Base-by-base conservation (phyloP, 495 filamentous ascomycete species). In the Parachaetomium inaequale region DNA sequence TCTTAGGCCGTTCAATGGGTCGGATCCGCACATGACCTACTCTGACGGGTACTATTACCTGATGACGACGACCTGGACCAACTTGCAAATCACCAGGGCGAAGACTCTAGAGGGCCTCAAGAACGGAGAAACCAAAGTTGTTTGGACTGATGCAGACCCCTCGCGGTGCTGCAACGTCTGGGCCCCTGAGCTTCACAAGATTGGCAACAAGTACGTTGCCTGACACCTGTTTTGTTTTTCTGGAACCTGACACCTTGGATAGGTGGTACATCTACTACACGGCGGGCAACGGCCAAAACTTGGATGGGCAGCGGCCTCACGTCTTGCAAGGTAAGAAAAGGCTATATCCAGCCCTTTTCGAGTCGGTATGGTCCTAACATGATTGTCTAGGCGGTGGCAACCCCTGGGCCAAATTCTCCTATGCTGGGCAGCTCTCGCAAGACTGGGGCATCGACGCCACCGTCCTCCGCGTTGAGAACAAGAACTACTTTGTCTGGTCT, bases 371-470 rank as follows among this genome's bases (percentile, higher is more conserved):
- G 12, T 1, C 7, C 55, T 58, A 7, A 43, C 17, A 14, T 7
- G 42, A 5, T 2, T 38, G 46, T 19, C 28, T 12, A 76, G 81
- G 78, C 26, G 78, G 79, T 28, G 52, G 73, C 36, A 75, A 70
- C 12, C 77, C 80, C 0, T 79, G 74, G 73, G 72, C 75, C 53
- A 51, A 43, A 15, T 79, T 67, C 64, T 68, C 69, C 3, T 80
- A 79, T 61, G 68, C 60, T 36, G 72, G 67, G 3, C 68, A 73
- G 26, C 63, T 81, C 15, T 71, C 67, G 2, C 61, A 49, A 14
- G 69, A 75, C 19, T 83, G 79, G 79, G 75, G 75, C 23, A 82
- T 84, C 55, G 81, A 83, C 61, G 80, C 69, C 17, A 75, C 75
- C 4, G 63, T 81, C 47, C 66, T 79, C 4, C 68, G 69, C 12